Evolutionary conservation across 441 rosid species (phyloP).

Genomic region (Erodium moschatum): DNA sequence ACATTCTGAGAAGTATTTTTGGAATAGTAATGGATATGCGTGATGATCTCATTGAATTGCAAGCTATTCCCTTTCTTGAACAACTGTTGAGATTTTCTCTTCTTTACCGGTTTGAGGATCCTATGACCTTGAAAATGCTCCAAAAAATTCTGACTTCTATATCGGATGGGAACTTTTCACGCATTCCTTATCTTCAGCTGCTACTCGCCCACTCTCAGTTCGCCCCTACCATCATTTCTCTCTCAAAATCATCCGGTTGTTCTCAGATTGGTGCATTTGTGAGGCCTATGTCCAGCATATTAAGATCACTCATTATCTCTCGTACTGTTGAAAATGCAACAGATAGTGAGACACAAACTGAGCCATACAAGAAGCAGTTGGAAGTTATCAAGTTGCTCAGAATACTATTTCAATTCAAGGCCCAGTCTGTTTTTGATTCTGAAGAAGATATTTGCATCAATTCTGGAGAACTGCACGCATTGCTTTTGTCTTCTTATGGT

Average conservation of each 20-base stretch:
- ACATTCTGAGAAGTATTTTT: constrained; percentile 53
- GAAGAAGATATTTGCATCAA: constrained; percentile 48
- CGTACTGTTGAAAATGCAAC: constrained; percentile 22
- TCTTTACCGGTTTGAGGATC: constrained; percentile 70
- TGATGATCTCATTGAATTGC: constrained; percentile 43
- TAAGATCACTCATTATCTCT: constrained; percentile 43
- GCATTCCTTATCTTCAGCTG: constrained; percentile 50
- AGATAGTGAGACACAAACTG: constrained; percentile 28
- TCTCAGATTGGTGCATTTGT: constrained; percentile 47
- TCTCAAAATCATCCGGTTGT: constrained; percentile 26
- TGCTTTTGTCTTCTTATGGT: constrained; percentile 82
- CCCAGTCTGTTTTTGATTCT: constrained; percentile 27
- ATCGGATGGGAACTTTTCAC: constrained; percentile 47
- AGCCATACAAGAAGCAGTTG: constrained; percentile 34
- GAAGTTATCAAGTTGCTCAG: constrained; percentile 70
- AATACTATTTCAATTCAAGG: constrained; percentile 35
- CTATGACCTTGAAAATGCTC: constrained; percentile 46
- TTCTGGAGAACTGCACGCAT: constrained; percentile 51
- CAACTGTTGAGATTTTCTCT: constrained; percentile 58
- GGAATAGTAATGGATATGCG: constrained; percentile 41
- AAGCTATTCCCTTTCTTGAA: constrained; percentile 60
- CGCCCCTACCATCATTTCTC: constrained; percentile 43
- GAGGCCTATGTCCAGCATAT: constrained; percentile 68
- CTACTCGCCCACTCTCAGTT: constrained; percentile 84
- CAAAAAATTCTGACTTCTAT: constrained; percentile 40